Conservation (phyloP, 164 flowering plant species). For the Magnolia kwangsiensis region DNA sequence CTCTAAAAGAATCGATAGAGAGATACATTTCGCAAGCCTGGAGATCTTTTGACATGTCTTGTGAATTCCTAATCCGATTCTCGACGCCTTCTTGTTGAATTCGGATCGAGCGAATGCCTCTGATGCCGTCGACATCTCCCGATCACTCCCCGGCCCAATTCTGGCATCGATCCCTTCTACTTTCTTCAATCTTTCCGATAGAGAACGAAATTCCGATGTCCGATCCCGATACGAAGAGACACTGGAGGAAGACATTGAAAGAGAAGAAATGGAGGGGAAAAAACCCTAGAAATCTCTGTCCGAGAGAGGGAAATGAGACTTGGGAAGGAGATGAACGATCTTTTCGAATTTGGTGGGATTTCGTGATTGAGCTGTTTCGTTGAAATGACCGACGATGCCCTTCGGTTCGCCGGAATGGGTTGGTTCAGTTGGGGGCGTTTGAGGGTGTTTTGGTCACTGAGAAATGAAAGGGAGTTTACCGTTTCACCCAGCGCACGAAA, state of each 20-base stretch:
- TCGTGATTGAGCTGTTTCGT: neutral
- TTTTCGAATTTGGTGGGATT: neutral
- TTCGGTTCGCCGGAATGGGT: neutral
- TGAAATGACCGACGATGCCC: neutral
- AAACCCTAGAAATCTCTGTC: neutral
- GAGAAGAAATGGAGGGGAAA: neutral
- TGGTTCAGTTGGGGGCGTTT: neutral
- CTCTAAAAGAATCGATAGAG: no score
- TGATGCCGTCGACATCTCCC: constrained; percentile 20
- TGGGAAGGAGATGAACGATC: neutral
- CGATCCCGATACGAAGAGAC: constrained; percentile 63
- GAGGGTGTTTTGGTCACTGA: neutral
- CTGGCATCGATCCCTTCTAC: constrained; percentile 32
- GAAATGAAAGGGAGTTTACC: no score
- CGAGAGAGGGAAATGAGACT: neutral
- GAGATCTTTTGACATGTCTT: constrained; percentile 65
- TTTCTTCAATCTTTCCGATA: constrained; percentile 56
- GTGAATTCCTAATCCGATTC: constrained; percentile 63
- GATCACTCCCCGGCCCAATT: constrained; percentile 19
- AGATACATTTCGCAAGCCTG: constrained; percentile 58
- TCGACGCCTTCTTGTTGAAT: constrained; percentile 69
- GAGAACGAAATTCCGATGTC: constrained; percentile 73
- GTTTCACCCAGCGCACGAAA: neutral
- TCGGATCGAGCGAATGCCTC: constrained; percentile 47
- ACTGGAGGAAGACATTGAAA: constrained; percentile 32